Evolutionary conservation across 345 rosid genomes (phyloP).

Genomic region (Barbarea vulgaris): DNA sequence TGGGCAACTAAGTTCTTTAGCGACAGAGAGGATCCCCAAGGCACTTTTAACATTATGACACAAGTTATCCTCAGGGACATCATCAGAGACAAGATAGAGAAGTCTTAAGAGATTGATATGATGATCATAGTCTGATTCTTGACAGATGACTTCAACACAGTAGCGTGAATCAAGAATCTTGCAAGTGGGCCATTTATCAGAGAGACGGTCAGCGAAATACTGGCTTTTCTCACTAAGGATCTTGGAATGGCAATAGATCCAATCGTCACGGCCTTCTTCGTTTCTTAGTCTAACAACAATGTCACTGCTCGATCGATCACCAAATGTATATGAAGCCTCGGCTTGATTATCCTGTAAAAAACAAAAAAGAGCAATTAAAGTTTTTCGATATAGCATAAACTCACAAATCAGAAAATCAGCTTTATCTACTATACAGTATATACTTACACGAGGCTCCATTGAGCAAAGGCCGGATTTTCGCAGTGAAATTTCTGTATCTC

Average conservation of each 20-base stretch:
- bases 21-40: conserved; percentile 76
- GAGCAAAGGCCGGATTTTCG: background rate
- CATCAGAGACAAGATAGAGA: conserved; percentile 53
- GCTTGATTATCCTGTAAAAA: conserved; percentile 41
- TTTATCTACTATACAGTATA: background rate
- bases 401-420: background rate
- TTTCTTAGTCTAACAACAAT: conserved; percentile 87
- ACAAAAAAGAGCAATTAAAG: conserved; percentile 8
- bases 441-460: conserved; percentile 41
- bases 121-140: conserved; percentile 72
- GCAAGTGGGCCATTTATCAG: conserved; percentile 91
- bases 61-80: conserved; percentile 53
- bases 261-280: conserved; percentile 76
- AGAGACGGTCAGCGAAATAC: conserved; percentile 85
- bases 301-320: conserved; percentile 83
- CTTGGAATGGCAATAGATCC: conserved; percentile 83
- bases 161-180: conserved; percentile 88
- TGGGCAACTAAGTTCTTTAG: conserved; percentile 68
- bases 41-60: conserved; percentile 82
- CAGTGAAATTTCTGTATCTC: conserved; percentile 5
- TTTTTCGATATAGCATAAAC: background rate
- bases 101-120: conserved; percentile 76
- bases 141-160: conserved; percentile 85
- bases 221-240: conserved; percentile 70
- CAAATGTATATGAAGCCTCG: conserved; percentile 53